Evolutionary conservation across 202 grass and related monocot species (phyloP).

Genomic region (Brachypodium distachyon): DNA sequence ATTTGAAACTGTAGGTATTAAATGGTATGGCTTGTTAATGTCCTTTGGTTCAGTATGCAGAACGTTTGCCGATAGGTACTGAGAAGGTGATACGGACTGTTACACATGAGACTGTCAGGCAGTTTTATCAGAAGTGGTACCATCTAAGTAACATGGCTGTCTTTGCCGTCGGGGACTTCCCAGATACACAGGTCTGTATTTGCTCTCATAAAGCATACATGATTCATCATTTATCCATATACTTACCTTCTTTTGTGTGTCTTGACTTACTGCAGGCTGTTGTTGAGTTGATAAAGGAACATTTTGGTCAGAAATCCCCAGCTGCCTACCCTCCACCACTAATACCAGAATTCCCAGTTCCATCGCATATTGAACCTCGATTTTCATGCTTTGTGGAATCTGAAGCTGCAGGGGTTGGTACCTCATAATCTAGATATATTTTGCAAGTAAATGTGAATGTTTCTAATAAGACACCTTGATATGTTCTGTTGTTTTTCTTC

Average conservation of each 20-base stretch:
- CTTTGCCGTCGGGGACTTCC: constrained; percentile 85
- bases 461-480: background rate
- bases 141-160: constrained; percentile 95
- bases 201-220: background rate
- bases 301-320: constrained; percentile 75
- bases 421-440: background rate
- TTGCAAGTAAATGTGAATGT: background rate
- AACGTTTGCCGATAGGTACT: constrained; percentile 85
- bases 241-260: background rate
- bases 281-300: constrained; percentile 90
- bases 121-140: constrained; percentile 96
- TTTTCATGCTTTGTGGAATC: constrained; percentile 99
- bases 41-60: constrained; percentile 70
- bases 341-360: constrained; percentile 79
- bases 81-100: constrained; percentile 93
- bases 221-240: background rate
- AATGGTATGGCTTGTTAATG: constrained; percentile 17
- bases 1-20: constrained; percentile 13
- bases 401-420: constrained; percentile 91
- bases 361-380: constrained; percentile 83
- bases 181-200: constrained; percentile 61
- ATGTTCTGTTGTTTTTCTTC: constrained; percentile 23
- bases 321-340: constrained; percentile 33
- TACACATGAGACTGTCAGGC: constrained; percentile 60
- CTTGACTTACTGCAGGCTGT: constrained; percentile 49